Conservation (phyloP, 2,329 filamentous ascomycete genomes). For the Neopestalotiopsis sp. region DNA sequence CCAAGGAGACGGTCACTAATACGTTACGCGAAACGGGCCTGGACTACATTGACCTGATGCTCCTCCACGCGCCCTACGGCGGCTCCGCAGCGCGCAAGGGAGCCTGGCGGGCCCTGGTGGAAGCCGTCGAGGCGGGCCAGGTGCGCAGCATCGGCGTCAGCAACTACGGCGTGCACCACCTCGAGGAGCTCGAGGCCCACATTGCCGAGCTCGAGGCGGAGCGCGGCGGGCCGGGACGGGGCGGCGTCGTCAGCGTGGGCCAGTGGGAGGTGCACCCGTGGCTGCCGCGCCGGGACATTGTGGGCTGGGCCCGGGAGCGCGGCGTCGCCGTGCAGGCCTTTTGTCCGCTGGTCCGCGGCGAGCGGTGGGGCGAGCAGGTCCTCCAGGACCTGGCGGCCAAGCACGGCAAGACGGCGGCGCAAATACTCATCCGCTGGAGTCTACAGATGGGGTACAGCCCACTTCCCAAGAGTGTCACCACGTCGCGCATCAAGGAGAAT, state of each 20-base stretch:
- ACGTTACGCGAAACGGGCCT: constrained; percentile 67
- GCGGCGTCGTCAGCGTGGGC: constrained; percentile 78
- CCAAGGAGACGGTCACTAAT: constrained; percentile 66
- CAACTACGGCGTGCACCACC: constrained; percentile 68
- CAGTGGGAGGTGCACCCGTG: constrained; percentile 93
- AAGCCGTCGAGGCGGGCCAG: constrained; percentile 65
- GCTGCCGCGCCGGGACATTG: constrained; percentile 80
- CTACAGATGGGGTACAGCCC: constrained; percentile 79
- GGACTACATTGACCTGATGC: constrained; percentile 70
- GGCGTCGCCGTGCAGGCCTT: constrained; percentile 69
- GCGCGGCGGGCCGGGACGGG: constrained; percentile 59
- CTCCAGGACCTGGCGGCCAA: constrained; percentile 71
- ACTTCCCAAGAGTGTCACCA: constrained; percentile 75
- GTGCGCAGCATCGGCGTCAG: constrained; percentile 67
- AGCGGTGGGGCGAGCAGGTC: constrained; percentile 72
- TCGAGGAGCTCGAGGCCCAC: constrained; percentile 63
- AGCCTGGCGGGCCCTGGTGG: constrained; percentile 67
- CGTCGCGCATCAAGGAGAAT: constrained; percentile 70
- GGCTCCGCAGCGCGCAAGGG: constrained; percentile 60
- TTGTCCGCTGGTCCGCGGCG: constrained; percentile 65
- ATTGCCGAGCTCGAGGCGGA: constrained; percentile 66
- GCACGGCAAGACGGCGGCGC: constrained; percentile 74
- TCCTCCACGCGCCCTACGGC: constrained; percentile 67
- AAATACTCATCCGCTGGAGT: constrained; percentile 81
- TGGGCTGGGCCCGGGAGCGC: constrained; percentile 73